phyloP scores from a whole-genome alignment of 2,329 filamentous ascomycete genomes.

The Graphilbum sp. region DNA sequence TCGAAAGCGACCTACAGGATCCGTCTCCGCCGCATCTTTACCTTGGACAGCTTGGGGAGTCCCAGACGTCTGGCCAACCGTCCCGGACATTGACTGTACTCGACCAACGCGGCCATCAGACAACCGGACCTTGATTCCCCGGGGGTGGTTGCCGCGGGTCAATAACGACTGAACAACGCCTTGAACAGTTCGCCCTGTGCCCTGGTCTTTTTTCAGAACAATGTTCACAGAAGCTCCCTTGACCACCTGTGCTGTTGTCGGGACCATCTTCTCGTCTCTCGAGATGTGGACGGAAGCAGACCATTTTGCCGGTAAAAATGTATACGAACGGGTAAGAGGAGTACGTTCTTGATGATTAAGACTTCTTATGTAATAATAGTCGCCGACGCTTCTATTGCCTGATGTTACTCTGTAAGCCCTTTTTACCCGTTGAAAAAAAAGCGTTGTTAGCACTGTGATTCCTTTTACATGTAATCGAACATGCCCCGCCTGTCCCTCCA shows the following conservation, averaged over 20 bases:
- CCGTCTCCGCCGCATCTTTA: too few relatives aligned
- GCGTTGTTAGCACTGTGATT: too few relatives aligned
- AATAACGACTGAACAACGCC: conserved; percentile 52
- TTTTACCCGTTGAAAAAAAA: too few relatives aligned
- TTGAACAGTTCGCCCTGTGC: conserved; percentile 52
- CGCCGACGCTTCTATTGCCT: too few relatives aligned
- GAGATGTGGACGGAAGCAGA: not conserved
- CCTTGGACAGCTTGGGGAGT: too few relatives aligned
- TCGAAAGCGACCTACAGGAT: too few relatives aligned
- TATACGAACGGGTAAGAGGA: too few relatives aligned
- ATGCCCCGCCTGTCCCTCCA: conserved; percentile 6
- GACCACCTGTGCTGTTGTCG: conserved; percentile 25
- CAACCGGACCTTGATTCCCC: conserved; percentile 65
- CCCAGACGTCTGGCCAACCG: too few relatives aligned
- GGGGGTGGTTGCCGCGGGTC: conserved; percentile 57
- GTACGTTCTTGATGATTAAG: too few relatives aligned
- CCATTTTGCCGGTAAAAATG: not conserved
- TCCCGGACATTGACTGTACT: conserved; percentile 44
- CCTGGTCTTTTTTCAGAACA: conserved; percentile 60
- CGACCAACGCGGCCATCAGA: conserved; percentile 55
- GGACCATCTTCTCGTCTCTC: not conserved
- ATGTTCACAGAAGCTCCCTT: conserved; percentile 53
- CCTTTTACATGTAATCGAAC: conserved; percentile 1
- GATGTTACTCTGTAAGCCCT: too few relatives aligned
- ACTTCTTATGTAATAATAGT: too few relatives aligned